Percentiles rank a stretch among this genome's conserved stretches.
Evolutionary conservation across 1,284 basidiomycete genomes (phyloP).

Genomic region (Leccinum griseonigrum): DNA sequence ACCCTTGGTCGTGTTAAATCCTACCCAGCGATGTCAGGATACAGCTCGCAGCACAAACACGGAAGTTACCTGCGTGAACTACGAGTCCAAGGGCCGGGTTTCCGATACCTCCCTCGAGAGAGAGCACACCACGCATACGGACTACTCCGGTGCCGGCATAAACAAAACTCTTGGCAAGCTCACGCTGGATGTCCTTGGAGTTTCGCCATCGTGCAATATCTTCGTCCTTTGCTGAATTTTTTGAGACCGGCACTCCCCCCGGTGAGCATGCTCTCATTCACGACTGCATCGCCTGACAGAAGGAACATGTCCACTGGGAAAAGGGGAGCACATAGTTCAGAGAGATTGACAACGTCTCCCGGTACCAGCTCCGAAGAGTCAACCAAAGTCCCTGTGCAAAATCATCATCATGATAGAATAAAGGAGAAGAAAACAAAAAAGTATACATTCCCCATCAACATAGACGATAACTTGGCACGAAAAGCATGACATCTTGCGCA

Average conservation of each 20-base stretch:
- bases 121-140: conserved; percentile 74
- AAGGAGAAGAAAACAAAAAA: conserved; percentile 5
- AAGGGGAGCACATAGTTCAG: conserved; percentile 69
- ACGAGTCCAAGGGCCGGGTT: conserved; percentile 85
- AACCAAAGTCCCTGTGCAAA: conserved; percentile 57
- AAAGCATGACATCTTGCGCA: conserved; percentile 97
- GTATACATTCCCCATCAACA: conserved; percentile 69
- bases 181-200: conserved; percentile 61
- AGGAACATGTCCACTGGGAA: conserved; percentile 93
- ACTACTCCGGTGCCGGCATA: conserved; percentile 94
- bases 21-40: conserved; percentile 36
- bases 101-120: conserved; percentile 52
- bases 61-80: conserved; percentile 73
- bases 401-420: not conserved
- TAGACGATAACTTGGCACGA: conserved; percentile 78
- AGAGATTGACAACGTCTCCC: conserved; percentile 91
- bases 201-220: conserved; percentile 71
- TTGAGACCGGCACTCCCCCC: conserved; percentile 95
- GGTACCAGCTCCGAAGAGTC: conserved; percentile 87
- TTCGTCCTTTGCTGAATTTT: conserved; percentile 74
- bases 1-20: conserved; percentile 98
- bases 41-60: not conserved
- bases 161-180: conserved; percentile 84
- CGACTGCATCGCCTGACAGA: conserved; percentile 93
- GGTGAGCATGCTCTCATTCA: conserved; percentile 98